Conservation (phyloP, 1,284 basidiomycete genomes). For the Tremellales sp. region DNA sequence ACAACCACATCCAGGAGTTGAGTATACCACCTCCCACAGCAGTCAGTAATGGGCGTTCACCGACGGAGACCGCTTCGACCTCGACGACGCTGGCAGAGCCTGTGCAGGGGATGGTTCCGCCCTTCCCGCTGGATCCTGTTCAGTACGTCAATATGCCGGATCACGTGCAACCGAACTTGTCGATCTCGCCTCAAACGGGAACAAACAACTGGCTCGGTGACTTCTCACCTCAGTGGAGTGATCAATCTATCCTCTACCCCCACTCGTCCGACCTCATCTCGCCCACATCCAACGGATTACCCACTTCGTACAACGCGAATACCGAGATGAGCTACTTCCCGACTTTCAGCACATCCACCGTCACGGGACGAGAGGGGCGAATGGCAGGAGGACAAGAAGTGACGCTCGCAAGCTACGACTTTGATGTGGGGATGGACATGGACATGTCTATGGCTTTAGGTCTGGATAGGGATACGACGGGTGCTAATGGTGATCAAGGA, state of each 20-base stretch:
- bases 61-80: conserved; percentile 10
- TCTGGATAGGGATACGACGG: conserved; percentile 9
- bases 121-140: conserved; percentile 7
- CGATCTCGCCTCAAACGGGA: not conserved
- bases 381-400: not conserved
- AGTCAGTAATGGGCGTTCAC: conserved; percentile 13
- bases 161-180: not conserved
- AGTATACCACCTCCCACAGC: not conserved
- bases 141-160: not conserved
- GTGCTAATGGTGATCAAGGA: conserved; percentile 1
- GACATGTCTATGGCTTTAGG: conserved; percentile 29
- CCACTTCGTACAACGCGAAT: not conserved
- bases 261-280: not conserved
- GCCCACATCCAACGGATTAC: not conserved
- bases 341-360: not conserved
- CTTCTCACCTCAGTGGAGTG: not conserved
- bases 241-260: not conserved
- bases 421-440: conserved; percentile 12
- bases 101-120: conserved; percentile 13
- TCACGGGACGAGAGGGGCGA: not conserved
- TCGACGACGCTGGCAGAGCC: conserved; percentile 16
- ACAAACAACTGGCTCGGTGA: not conserved
- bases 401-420: not conserved
- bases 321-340: not conserved
- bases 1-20: not conserved